Base-by-base conservation (phyloP, 2,329 filamentous ascomycete genomes). In the Xylaria sp. region DNA sequence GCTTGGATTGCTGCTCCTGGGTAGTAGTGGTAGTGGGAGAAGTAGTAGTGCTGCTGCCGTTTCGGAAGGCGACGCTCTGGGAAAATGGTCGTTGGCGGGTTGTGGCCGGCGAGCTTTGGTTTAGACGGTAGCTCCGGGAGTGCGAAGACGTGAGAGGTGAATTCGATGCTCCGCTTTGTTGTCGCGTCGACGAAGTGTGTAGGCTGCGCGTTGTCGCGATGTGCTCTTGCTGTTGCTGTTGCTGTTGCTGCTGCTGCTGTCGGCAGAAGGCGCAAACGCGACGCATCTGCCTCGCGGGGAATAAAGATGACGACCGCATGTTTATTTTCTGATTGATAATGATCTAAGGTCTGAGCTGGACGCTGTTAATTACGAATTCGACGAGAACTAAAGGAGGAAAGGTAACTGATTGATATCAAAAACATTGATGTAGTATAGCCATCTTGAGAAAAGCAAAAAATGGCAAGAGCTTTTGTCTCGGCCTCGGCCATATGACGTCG, bases 181-280 rank as follows among this genome's bases (percentile, higher is more conserved):
- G 32, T 35, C 8, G 32, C 6, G 27, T 5, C 5, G 57, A 44
- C 13, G 59, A 40, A 12, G 59, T 6, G 37, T 60, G 59, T 5
- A 63, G 2, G 48, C 51, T 67, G 32, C 57, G 66, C 37, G 63
- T 58, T 25, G 32, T 48, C 21, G 63, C 23, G 64, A 63, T 64
- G 51, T 55, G 47, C 40, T 51, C 63, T 27, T 60, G 66, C 60
- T 51, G 66, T 18, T 65, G 60, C 5, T 27, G 68, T 18, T 70
- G 73, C 18, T 70, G 47, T 13, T 50, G 47, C 10, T 48, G 47
- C 16, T 42, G 37, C 40, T 44, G 72, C 50, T 71, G 74, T 50
- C 68, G 72, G 65, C 76, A 79, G 59, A 69, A 73, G 66, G 76
- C 72, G 69, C 76, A 78, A 57, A 78, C 64, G 58, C 76, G 77